Base-by-base conservation (phyloP, 2,329 filamentous ascomycete genomes). In the Coleophoma eucalyptorum region DNA sequence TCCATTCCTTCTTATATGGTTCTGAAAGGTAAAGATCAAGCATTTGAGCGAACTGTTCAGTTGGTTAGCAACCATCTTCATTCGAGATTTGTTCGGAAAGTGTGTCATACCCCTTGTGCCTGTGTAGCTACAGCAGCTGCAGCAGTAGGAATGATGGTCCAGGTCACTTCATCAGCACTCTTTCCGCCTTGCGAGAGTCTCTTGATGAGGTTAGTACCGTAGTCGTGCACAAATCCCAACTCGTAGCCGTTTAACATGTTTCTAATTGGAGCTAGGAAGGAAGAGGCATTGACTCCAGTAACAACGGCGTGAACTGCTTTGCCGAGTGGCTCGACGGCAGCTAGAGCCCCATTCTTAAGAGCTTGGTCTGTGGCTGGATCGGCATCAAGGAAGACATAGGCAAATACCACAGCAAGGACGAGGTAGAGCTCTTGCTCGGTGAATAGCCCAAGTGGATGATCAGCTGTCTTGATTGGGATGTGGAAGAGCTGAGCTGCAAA, bases 21-120 rank as follows among this genome's bases (percentile, higher is more conserved):
- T 77, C 71, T 0, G 79, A 78, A 7, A 90, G 74, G 63, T 86
- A 90, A 68, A 80, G 89, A 63, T 90, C 85, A 19, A 89, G 73
- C 2, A 85, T 76, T 69, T 87, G 84, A 2, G 85, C 83, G 63
- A 89, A 89, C 76, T 84, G 53, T 11, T n/a, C n/a, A 15, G 20
- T 26, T 26, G 13, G 42, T 32, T 12, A 35, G 32, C 7, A 3
- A 4, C 4, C 5, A 20, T 11, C 10, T 37, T 20, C 59, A 31
- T 13, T 35, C 12, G 32, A 20, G 19, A 2, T 15, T 12, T 13
- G 19, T 26, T 11, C 5, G 18, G 38, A 44, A 10, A 41, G 20
- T 31, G 21, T 20, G 45, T 71, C 76, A 68, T 68, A 83, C 79
- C 60, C 85, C 75, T 62, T 87, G 80, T 2, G 79, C 83, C 62